Evolutionary conservation across 495 filamentous ascomycete genomes (phyloP), one percentile per base, ranked within the genome.

Genomic region (Annulohypoxylon nitens): DNA sequence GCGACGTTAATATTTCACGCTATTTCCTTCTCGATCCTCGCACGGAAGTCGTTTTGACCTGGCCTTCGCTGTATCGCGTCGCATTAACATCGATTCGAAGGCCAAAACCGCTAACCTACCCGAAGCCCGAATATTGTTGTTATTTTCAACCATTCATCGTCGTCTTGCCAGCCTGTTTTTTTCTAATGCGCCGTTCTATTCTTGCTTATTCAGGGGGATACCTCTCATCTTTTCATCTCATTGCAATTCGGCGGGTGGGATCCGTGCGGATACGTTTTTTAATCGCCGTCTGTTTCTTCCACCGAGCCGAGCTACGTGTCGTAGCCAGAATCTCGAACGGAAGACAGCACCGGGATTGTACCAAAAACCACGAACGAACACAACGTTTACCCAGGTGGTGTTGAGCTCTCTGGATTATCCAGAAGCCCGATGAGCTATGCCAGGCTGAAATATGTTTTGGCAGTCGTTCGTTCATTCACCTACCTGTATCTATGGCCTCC

Each of bases 261-360:
- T 72, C 58, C 61, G 63, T 64, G 69, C 67, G 69, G 69, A 72
- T 72, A 72, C 69, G 69, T 72, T 72, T 72, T 72, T 62, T 62
- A 23, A 23, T 26, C 53, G 14, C 23, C 23, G 36, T 33, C 9
- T 8, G 30, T 51, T 16, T 18, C 43, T 36, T 41, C 20, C 36
- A 14, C 6, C 18, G 36, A n/a, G 10, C 34, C 34, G n/a, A 36
- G 16, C 50, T 18, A 26, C 12, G 37, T 58, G 36, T 33, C 48
- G 25, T 70, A 26, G 14, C 53, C 12, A 51, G 51, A 33, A 16
- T 25, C 33, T 20, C 18, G 43, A 33, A 18, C 9, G 47, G 12
- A 50, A 36, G 37, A 41, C 33, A 64, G 43, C 25, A 53, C 18
- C 43, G 18, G 41, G 45, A 34, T 23, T 64, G 50, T 64, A 47